phyloP scores from a whole-genome alignment of 108 stramenopile genomes.

The Stephanodiscus minutulus region DNA sequence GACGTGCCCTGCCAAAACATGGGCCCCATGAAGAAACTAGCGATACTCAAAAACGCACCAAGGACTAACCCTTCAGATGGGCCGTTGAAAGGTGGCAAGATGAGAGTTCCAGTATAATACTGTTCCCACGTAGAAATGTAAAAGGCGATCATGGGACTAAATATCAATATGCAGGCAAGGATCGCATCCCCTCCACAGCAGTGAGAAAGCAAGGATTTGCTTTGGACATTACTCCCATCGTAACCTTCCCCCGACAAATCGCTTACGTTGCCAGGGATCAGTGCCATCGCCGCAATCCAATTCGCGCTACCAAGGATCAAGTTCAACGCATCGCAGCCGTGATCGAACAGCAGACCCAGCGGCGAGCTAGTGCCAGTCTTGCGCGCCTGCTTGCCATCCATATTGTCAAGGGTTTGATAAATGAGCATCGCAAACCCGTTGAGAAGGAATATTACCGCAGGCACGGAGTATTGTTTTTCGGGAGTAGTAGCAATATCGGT shows the following conservation, averaged over 20 bases:
- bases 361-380: conserved; percentile 85
- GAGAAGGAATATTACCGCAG: conserved; percentile 82
- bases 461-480: conserved; percentile 40
- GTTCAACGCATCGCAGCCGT: conserved; percentile 96
- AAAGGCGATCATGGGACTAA: conserved; percentile 73
- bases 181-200: conserved; percentile 45
- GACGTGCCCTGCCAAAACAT: conserved; percentile 67
- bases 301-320: conserved; percentile 78
- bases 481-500: conserved; percentile 17
- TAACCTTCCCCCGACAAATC: conserved; percentile 35
- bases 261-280: conserved; percentile 37
- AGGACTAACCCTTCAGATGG: conserved; percentile 80
- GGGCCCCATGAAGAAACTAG: conserved; percentile 54
- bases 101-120: conserved; percentile 78
- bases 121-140: conserved; percentile 89
- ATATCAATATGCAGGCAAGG: conserved; percentile 29
- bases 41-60: conserved; percentile 64
- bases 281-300: conserved; percentile 72
- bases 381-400: conserved; percentile 98
- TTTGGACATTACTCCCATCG: conserved; percentile 23
- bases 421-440: conserved; percentile 88
- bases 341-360: conserved; percentile 96
- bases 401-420: conserved; percentile 97
- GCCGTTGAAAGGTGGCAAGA: conserved; percentile 85
- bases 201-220: conserved; percentile 15